A percentile compares a stretch with the other conserved stretches of the same genome.
Conservation (phyloP, 495 filamentous ascomycete species). For the Friedmanniomyces simplex region DNA sequence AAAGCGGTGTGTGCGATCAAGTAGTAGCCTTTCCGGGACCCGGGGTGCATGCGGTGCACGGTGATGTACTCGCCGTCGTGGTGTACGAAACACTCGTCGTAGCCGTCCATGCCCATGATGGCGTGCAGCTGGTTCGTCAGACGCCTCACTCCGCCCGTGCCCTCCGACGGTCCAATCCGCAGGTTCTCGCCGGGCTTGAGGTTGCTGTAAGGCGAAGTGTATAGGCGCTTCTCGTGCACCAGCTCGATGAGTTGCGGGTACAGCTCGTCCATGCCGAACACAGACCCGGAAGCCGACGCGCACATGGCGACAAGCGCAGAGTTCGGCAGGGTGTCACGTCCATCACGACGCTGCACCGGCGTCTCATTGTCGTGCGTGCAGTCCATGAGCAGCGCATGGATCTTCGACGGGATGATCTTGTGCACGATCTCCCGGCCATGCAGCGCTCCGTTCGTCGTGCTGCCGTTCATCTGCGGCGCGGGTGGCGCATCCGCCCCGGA, state of each 20-base stretch:
- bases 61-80: constrained; percentile 94
- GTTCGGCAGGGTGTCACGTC: constrained; percentile 89
- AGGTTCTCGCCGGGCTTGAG: constrained; percentile 43
- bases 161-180: constrained; percentile 36
- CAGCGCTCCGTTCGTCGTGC: constrained; percentile 31
- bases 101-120: constrained; percentile 85
- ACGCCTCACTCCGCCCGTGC: constrained; percentile 82
- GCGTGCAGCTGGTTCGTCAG: constrained; percentile 86
- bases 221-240: constrained; percentile 74
- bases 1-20: constrained; percentile 91
- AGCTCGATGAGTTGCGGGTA: constrained; percentile 88
- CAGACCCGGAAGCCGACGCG: constrained; percentile 81
- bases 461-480: constrained; percentile 35
- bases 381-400: constrained; percentile 96
- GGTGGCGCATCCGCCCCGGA: constrained; percentile 26
- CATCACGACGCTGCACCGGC: constrained; percentile 91
- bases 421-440: constrained; percentile 50
- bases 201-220: constrained; percentile 59
- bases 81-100: constrained; percentile 91
- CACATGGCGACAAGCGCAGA: constrained; percentile 94
- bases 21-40: constrained; percentile 84
- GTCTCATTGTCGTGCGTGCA: constrained; percentile 98
- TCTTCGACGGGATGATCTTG: constrained; percentile 65
- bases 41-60: constrained; percentile 87
- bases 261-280: constrained; percentile 98